Evolutionary conservation across 306 rosid species (phyloP), one percentile per base, ranked within the genome.

Genomic region (Acacia crassicarpa): DNA sequence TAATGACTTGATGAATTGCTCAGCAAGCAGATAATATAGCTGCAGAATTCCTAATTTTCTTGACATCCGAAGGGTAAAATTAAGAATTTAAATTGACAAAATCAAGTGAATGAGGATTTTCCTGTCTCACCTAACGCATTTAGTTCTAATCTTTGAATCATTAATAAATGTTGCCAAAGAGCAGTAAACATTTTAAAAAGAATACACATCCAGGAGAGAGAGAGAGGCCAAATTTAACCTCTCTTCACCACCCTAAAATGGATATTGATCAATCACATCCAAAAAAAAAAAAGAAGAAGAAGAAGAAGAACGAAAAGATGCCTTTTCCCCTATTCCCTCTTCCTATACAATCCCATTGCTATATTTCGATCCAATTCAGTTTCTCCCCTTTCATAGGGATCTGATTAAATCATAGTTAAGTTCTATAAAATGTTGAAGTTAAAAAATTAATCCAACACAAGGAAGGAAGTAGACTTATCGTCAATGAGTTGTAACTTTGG

Each of bases 401-500:
- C 72, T 10, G 76, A 79, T 61, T 16, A 67, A 81, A 79, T 79
- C 79, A 84, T 76, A 69, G 13, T 23, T 27, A 76, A 68, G 25
- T 49, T 59, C 5, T 16, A 76, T 74, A 72, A 38, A 38, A 70
- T 41, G 43, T 22, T 38, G 44, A 35, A 40, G 30, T 38, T 40
- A 74, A 35, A 66, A 46, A 65, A 45, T 20, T 4, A 40, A 66
- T 20, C 54, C 65, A 78, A 54, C 53, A 13, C 27, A 46, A 82
- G 69, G 30, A 15, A 27, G 19, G 48, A 58, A 32, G 23, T 38
- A 9, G 38, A 63, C 65, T 58, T 56, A 56, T 51, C n/a, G 51
- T 78, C 66, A 87, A 82, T 87, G 90, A 45, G 87, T 79, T 27
- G 94, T 89, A 25, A 82, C 86, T 84, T 95, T 95, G 27, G 97